Base-by-base conservation (phyloP, 805 yeast species). In the Lipomyces starkeyi region DNA sequence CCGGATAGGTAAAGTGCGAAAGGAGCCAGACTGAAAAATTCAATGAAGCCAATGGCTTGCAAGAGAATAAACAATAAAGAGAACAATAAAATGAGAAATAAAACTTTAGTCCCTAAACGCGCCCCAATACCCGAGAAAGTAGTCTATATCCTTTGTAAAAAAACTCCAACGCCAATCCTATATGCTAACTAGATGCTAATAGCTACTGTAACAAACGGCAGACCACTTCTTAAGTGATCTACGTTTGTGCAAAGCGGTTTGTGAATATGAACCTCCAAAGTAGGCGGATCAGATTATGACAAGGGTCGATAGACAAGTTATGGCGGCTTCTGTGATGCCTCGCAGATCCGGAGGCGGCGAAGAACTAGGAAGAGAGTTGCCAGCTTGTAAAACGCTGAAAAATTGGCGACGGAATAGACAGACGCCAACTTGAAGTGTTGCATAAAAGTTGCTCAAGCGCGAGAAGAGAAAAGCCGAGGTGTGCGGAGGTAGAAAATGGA, bases 281-380 rank as follows among this genome's bases (percentile, higher is more conserved):
- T 37, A 3, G 43, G 13, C 1, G 43, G 43, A 37, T 37, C 40
- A 35, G 40, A 35, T 40, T 32, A 43, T 40, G 25, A 29, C 17
- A 13, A 14, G n/a, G 32, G 52, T 14, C 37, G 59, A 11, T 17
- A 27, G 69, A 6, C 64, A 54, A 74, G 62, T 74, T 74, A 74
- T 68, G 77, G 77, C 66, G 77, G 77, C 64, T 74, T 74, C 73
- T 73, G 68, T 63, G 72, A 59, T 53, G 70, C 74, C 61, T 71
- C 63, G 73, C 63, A 61, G 74, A 73, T 66, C 74, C 77, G 74
- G 64, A 72, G 69, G 53, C 68, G 68, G 66, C 67, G 67, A 37
- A 57, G 61, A 37, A 47, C 55, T 35, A 20, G 53, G 47, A 43
- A 58, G 13, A 57, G 61, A 58, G 52, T 63, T 57, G 76, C 76